Evolutionary conservation across 2,329 filamentous ascomycete species (phyloP).

Genomic region (Bipolaris zeicola): DNA sequence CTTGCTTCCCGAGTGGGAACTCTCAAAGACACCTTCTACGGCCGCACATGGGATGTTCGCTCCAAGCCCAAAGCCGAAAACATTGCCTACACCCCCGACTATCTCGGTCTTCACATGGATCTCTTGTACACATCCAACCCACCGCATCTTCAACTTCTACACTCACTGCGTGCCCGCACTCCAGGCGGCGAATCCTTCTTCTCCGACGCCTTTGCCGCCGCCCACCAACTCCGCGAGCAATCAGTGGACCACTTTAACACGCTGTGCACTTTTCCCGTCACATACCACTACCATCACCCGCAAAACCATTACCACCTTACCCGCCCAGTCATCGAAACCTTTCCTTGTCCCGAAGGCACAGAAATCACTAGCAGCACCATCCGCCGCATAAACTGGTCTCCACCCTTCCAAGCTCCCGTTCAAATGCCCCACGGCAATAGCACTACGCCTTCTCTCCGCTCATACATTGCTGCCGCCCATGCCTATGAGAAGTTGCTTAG

Average conservation of each 20-base stretch:
- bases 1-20: constrained; percentile 77
- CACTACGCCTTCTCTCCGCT: constrained; percentile 33
- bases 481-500: constrained; percentile 67
- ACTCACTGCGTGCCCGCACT: constrained; percentile 82
- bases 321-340: constrained; percentile 62
- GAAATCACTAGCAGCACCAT: constrained; percentile 45
- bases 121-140: constrained; percentile 82
- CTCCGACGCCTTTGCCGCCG: constrained; percentile 73
- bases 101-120: constrained; percentile 91
- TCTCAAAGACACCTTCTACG: constrained; percentile 88
- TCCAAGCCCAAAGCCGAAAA: constrained; percentile 85
- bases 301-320: constrained; percentile 64
- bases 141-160: constrained; percentile 83
- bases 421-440: constrained; percentile 44
- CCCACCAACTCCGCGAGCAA: constrained; percentile 45
- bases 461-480: constrained; percentile 51
- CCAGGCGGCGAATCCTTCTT: constrained; percentile 86
- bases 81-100: constrained; percentile 81
- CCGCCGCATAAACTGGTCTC: constrained; percentile 69
- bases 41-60: constrained; percentile 85
- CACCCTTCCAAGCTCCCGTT: constrained; percentile 74
- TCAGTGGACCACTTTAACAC: constrained; percentile 41
- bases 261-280: constrained; percentile 55
- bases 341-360: constrained; percentile 29
- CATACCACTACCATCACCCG: constrained; percentile 72